phyloP scores from a whole-genome alignment of 1,284 basidiomycete genomes.

The Stereum hirsutum region DNA sequence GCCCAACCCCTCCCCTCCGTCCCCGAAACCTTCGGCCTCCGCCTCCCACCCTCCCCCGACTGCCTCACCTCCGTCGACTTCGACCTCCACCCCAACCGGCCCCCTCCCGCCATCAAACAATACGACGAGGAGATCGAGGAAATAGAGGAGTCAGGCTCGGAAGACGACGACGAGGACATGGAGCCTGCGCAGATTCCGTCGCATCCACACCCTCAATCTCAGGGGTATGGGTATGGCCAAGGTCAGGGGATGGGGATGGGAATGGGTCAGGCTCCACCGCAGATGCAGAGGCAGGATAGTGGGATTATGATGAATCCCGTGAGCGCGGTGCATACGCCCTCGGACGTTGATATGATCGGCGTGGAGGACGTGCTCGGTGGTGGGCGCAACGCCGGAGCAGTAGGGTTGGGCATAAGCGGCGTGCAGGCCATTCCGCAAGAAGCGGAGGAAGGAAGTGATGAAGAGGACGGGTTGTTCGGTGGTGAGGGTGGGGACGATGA shows the following conservation, averaged over 20 bases:
- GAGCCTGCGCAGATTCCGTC: conserved; percentile 37
- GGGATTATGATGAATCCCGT: conserved; percentile 42
- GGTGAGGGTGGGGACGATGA: conserved; percentile 53
- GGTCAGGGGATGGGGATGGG: no score
- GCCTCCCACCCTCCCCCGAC: conserved; percentile 76
- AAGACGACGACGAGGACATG: conserved; percentile 61
- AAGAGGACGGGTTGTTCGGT: conserved; percentile 53
- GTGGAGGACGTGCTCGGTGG: conserved; percentile 31
- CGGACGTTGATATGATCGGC: conserved; percentile 54
- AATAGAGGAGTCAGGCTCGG: conserved; percentile 59
- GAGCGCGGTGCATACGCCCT: conserved; percentile 48
- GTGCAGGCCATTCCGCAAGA: conserved; percentile 25
- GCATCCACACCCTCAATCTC: conserved; percentile 1
- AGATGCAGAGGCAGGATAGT: no score
- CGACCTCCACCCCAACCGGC: conserved; percentile 83
- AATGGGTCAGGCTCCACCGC: no score
- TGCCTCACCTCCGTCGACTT: conserved; percentile 90
- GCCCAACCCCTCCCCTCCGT: conserved; percentile 83
- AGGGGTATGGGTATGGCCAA: no score
- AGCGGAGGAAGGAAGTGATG: conserved; percentile 57
- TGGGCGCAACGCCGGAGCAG: no score
- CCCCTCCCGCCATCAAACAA: conserved; percentile 61
- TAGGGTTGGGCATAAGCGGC: no score
- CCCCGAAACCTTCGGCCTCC: conserved; percentile 92
- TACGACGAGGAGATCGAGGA: conserved; percentile 78